A percentile compares a stretch with the other conserved stretches of the same genome.
These are phyloP conservation scores for Aspergillus uvarum DNA, from an alignment of 2,329 filamentous ascomycete genomes.

Conservation along the genomic window DNA sequence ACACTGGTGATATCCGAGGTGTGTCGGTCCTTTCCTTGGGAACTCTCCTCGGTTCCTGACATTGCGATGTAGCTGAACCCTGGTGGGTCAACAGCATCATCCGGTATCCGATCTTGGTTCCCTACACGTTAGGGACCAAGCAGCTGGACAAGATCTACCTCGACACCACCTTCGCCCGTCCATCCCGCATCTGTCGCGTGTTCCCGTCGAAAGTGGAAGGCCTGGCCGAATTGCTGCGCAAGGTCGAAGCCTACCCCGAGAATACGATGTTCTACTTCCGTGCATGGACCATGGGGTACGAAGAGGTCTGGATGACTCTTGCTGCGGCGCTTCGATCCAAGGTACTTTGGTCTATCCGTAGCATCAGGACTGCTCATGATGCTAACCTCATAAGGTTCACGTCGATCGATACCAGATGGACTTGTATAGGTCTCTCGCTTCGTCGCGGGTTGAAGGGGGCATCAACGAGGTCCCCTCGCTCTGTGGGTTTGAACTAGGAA, in stretches of 20 bases:
- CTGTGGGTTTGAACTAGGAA: slow-evolving; percentile 73
- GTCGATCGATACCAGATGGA: slow-evolving; percentile 76
- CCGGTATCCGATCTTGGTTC: slow-evolving; percentile 70
- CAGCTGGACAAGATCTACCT: slow-evolving; percentile 79
- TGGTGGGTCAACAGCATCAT: slow-evolving; percentile 79
- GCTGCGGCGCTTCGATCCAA: slow-evolving; percentile 66
- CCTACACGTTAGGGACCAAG: slow-evolving; percentile 68
- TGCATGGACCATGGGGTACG: slow-evolving; percentile 90
- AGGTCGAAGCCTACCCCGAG: slow-evolving; percentile 65
- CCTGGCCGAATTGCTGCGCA: slow-evolving; percentile 68
- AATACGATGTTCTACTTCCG: slow-evolving; percentile 81
- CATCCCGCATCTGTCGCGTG: slow-evolving; percentile 48
- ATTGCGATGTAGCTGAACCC: slow-evolving; percentile 57
- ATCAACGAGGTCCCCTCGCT: slow-evolving; percentile 65
- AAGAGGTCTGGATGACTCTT: slow-evolving; percentile 85
- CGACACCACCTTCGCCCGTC: slow-evolving; percentile 75
- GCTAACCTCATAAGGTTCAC: slow-evolving; percentile 60
- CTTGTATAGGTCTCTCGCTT: slow-evolving; percentile 66
- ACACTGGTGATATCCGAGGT: slow-evolving; percentile 83
- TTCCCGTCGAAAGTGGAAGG: slow-evolving; percentile 72
- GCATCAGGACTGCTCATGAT: background rate
- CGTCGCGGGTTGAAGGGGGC: slow-evolving; percentile 33
- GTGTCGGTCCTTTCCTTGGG: background rate
- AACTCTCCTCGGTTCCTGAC: slow-evolving; percentile 8
- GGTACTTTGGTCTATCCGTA: slow-evolving; percentile 39